Percentiles rank a stretch among this genome's conserved stretches.
Evolutionary conservation across 2,329 filamentous ascomycete genomes (phyloP).

Genomic region (Penicillium sp.): DNA sequence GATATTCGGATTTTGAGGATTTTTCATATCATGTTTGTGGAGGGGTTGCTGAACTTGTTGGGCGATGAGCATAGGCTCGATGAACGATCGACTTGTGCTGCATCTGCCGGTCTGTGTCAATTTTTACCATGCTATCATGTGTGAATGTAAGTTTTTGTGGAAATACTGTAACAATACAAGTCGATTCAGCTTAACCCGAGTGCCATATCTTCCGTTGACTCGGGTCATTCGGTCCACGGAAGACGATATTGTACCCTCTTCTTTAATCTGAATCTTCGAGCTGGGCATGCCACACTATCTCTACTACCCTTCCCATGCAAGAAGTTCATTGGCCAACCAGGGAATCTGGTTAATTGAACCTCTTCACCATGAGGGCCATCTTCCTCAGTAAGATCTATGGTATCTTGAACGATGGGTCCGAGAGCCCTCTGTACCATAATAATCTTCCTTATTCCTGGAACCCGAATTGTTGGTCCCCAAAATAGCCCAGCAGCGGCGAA

Average conservation of each 20-base stretch:
- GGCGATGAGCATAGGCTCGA: not conserved
- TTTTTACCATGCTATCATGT: not conserved
- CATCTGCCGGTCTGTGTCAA: not conserved
- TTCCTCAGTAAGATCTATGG: too few species aligned
- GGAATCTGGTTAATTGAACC: too few species aligned
- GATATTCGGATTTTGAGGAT: not conserved
- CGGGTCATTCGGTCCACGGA: not conserved
- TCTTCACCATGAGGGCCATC: too few species aligned
- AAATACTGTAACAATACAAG: not conserved
- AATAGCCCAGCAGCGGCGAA: too few species aligned
- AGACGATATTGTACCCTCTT: not conserved
- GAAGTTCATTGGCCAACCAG: too few species aligned
- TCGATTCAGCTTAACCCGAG: not conserved
- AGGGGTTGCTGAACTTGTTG: not conserved
- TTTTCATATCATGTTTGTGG: not conserved
- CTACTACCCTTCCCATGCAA: too few species aligned
- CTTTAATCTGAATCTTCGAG: not conserved
- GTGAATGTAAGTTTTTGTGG: not conserved
- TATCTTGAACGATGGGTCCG: too few species aligned
- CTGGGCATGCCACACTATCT: too few species aligned
- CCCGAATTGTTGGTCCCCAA: too few species aligned
- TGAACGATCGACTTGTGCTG: too few species aligned
- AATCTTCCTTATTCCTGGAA: too few species aligned
- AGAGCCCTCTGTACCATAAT: too few species aligned
- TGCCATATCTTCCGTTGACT: not conserved